Percentiles rank a stretch among this genome's conserved stretches.
phyloP scores from a whole-genome alignment of 805 yeast genomes.

The Candida corydali region DNA sequence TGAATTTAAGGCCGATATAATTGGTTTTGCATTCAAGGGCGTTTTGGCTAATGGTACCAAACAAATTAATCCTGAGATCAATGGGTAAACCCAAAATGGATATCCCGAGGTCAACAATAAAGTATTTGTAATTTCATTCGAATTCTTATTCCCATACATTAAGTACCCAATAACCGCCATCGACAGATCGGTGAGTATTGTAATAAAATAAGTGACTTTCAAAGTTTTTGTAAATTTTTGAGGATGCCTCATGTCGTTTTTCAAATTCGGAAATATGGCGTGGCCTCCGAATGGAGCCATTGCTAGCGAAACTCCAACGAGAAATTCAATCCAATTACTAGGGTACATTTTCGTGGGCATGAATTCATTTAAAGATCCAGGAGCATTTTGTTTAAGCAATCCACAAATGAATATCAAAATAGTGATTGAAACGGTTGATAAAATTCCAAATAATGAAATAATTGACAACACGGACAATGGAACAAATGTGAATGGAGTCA shows the following conservation, averaged over 20 bases:
- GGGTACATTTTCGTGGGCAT: constrained; percentile 73
- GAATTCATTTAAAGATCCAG: constrained; percentile 69
- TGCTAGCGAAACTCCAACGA: constrained; percentile 60
- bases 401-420: constrained; percentile 54
- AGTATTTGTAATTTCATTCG: constrained; percentile 51
- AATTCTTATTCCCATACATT: constrained; percentile 49
- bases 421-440: constrained; percentile 50
- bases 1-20: constrained; percentile 64
- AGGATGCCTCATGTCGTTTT: constrained; percentile 73
- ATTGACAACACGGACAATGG: constrained; percentile 67
- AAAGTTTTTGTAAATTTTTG: constrained; percentile 50
- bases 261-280: constrained; percentile 75
- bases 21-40: constrained; percentile 80
- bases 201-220: constrained; percentile 54
- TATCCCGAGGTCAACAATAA: constrained; percentile 44
- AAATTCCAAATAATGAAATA: constrained; percentile 53
- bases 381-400: constrained; percentile 50
- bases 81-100: constrained; percentile 43
- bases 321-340: constrained; percentile 40
- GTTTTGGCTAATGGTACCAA: constrained; percentile 79
- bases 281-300: constrained; percentile 85
- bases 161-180: constrained; percentile 66
- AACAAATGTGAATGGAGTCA: constrained; percentile 78
- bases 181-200: constrained; percentile 54
- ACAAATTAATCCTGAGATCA: constrained; percentile 69